Percentiles rank a stretch among this genome's conserved stretches.
These are phyloP conservation scores for Aegle marmelos DNA, from an alignment of 345 rosid species.

Conservation along the genomic window DNA sequence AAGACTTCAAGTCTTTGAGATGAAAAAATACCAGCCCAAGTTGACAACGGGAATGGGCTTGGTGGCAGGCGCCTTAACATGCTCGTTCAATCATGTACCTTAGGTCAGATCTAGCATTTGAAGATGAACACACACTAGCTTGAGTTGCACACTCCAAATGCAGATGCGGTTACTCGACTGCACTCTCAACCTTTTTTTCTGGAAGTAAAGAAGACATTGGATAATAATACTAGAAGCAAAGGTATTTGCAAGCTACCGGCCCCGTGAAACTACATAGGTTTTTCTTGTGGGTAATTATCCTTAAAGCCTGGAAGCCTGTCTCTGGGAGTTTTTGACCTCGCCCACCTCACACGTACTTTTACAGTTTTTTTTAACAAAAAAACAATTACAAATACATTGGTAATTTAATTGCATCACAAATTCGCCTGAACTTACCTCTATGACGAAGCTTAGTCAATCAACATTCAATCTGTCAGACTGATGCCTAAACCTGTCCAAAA, in stretches of 20 bases:
- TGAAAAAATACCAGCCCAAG: constrained; percentile 3
- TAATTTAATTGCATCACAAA: no score
- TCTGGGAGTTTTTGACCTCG: not conserved
- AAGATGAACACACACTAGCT: no score
- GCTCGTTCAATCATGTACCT: not conserved
- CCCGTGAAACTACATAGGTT: not conserved
- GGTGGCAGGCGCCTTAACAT: not conserved
- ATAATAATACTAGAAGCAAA: not conserved
- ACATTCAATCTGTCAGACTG: not conserved
- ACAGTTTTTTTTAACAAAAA: not conserved
- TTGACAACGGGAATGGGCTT: constrained; percentile 9
- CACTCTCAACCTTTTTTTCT: no score
- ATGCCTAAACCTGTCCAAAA: not conserved
- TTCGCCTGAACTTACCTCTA: no score
- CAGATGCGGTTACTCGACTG: no score
- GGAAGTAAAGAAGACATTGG: no score
- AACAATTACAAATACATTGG: no score
- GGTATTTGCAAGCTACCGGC: not conserved
- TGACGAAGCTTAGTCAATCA: not conserved
- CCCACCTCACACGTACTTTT: not conserved
- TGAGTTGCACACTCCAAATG: no score
- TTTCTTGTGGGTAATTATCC: not conserved
- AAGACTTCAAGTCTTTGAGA: not conserved
- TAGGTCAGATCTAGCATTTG: not conserved
- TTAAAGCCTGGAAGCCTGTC: not conserved